These are phyloP conservation scores for Fusarium torreyae DNA, from an alignment of 2,329 filamentous ascomycete genomes.

Conservation along the genomic window DNA sequence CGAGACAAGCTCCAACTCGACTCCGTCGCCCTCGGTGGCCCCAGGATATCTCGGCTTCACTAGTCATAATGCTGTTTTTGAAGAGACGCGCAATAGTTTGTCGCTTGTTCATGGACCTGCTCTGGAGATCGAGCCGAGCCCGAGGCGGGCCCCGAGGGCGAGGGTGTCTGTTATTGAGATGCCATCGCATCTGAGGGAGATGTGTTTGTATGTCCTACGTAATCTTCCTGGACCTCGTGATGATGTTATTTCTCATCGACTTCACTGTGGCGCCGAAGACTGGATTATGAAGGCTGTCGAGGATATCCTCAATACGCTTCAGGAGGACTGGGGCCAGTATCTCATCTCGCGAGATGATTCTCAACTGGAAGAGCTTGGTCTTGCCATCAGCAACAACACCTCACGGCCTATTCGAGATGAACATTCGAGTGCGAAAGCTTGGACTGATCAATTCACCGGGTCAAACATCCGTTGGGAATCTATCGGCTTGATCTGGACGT, in stretches of 20 bases:
- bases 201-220: constrained; percentile 57
- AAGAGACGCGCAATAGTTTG: constrained; percentile 59
- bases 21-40: constrained; percentile 36
- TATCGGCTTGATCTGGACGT: constrained; percentile 56
- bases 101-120: constrained; percentile 52
- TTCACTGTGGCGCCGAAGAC: constrained; percentile 46
- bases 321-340: constrained; percentile 51
- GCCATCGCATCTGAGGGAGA: constrained; percentile 54
- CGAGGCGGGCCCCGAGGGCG: constrained; percentile 10
- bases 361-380: constrained; percentile 56
- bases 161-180: constrained; percentile 37
- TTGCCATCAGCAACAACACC: constrained; percentile 57
- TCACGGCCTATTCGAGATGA: constrained; percentile 55
- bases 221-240: constrained; percentile 51
- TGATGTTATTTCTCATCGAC: constrained; percentile 42
- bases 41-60: constrained; percentile 63
- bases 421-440: constrained; percentile 54
- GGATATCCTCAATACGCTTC: constrained; percentile 53
- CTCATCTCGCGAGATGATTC: constrained; percentile 47
- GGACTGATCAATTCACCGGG: constrained; percentile 59
- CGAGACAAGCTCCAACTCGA: constrained; percentile 22
- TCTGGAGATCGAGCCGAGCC: constrained; percentile 16
- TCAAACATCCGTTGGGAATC: constrained; percentile 61
- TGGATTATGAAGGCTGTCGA: constrained; percentile 54
- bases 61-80: constrained; percentile 60